Base-by-base conservation (phyloP, 768 basidiomycete genomes). In the Trametes sanguinea region DNA sequence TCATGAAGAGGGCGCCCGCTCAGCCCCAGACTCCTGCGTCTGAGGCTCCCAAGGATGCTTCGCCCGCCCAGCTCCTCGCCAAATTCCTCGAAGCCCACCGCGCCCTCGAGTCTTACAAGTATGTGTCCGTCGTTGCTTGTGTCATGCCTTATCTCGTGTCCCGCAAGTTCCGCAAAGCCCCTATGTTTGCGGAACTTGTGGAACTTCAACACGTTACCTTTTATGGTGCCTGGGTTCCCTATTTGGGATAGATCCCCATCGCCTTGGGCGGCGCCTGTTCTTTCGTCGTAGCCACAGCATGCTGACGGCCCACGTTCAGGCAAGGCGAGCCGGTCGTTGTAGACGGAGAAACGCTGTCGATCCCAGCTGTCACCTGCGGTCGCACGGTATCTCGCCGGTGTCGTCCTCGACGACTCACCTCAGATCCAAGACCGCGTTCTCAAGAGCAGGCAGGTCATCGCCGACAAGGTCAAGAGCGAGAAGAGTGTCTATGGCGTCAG, bases 401-500 rank as follows among this genome's bases (percentile, higher is more conserved):
- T 87, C 39, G 45, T 72, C 54, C 77, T 90, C 32, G 80, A 84
- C 70, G 72, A 77, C 14, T 82, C 83, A 2, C 74, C 80, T 4
- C 71, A 69, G 16, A 73, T 85, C 62, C 80, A 76, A 64, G 75
- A 76, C 5, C 84, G 82, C 33, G 79, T 94, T 47, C 75, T 79
- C n/a, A 83, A 82, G 65, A 85, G 87, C 65, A 85, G 88, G 40
- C 74, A 80, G 50, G 81, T 87, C 60, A 84, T 94, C 46, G 76
- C 81, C 22, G 79, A 81, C 67, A 92, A 92, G 73, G 81, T 94
- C 42, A 80, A 82, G 22, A 77, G 80, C 3, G 85, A 86, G 9
- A 80, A 83, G 54, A 90, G 88, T 65, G 81, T 95, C 17, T 95
- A 95, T 66, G 93, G 93, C 27, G 88, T 94, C 44, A 89, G 89